Evolutionary conservation across 305 asterid genomes (phyloP).

Genomic region (Fraxinus baroniana): DNA sequence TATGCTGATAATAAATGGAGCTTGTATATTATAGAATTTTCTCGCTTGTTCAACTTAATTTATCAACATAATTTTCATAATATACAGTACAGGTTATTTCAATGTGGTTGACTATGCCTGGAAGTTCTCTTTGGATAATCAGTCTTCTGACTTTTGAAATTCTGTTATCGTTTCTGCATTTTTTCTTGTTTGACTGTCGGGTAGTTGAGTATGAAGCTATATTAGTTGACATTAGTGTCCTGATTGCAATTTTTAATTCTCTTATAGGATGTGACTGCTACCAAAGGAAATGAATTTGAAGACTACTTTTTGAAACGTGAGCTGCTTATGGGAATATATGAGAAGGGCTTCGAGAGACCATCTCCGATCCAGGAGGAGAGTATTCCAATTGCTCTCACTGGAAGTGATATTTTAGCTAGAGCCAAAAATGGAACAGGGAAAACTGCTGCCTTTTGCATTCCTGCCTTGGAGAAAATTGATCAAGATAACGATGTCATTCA

Average conservation of each 20-base stretch:
- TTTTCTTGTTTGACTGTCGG: not conserved
- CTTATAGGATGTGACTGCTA: conserved; percentile 87
- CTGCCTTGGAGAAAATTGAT: conserved; percentile 92
- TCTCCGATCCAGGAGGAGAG: conserved; percentile 98
- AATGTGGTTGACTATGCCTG: not conserved
- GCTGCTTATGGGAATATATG: conserved; percentile 94
- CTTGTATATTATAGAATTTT: not conserved
- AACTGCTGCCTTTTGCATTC: conserved; percentile 93
- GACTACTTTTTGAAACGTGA: conserved; percentile 93
- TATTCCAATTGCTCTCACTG: conserved; percentile 90
- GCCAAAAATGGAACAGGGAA: conserved; percentile 98
- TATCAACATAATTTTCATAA: not conserved
- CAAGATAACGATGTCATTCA: conserved; percentile 80
- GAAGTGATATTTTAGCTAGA: conserved; percentile 89
- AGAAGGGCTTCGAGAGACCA: conserved; percentile 93
- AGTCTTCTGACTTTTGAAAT: conserved; percentile 7
- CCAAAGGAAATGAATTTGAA: conserved; percentile 92
- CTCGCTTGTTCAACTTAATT: not conserved
- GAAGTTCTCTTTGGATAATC: not conserved
- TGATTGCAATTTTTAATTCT: conserved; percentile 20
- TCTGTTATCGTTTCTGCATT: conserved; percentile 9
- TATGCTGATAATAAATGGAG: conserved; percentile 7
- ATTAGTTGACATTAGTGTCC: not conserved
- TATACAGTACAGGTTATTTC: not conserved
- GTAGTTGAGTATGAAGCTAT: conserved; percentile 9